Evolutionary conservation across 2,329 filamentous ascomycete genomes (phyloP), one percentile per base, ranked within the genome.

Genomic region (Fusarium humuli): DNA sequence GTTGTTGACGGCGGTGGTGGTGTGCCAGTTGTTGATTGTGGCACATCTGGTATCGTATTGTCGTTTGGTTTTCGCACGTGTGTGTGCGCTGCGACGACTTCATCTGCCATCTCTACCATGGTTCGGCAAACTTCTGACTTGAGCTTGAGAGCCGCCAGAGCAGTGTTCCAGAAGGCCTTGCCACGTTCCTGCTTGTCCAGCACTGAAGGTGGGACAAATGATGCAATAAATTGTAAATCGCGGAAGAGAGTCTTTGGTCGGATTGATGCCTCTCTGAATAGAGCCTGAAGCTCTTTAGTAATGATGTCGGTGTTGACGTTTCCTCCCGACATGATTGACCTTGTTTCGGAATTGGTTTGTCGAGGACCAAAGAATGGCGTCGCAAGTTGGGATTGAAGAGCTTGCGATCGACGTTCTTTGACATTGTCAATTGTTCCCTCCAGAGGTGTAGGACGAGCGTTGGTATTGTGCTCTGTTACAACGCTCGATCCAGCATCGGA

Each of bases 131-230:
- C 90, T 70, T 97, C 94, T 71, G 93, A 90, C 79, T 98, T 98
- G 56, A 97, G 86, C 37, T 90, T 89, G n/a, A 98, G 84, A 3
- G 95, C 94, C 1, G 96, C 95, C 8, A 97, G 86, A 0, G 93
- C 94, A 27, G 94, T 92, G 74, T 97, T 93, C 88, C 94, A 93
- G 78, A 98, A 98, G 0, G 94, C 93, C 73, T 94, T 96, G 53
- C 87, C 89, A 4, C 84, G 84, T 42, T 90, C 89, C 0, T 87
- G 87, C 71, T 85, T 86, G 74, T 92, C 90, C 10, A 92, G 80
- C 3, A 90, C 81, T 1, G 84, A 81, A 2, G 88, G 79, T 7
- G 89, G 86, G 5, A 92, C 88, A 73, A 92, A 91, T 0, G 89
- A 85, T 1, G 89, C 88, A 66, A 92, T 91, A 69, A 90, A 93